phyloP scores from a whole-genome alignment of 805 yeast genomes.

The Lipomyces kockii region DNA sequence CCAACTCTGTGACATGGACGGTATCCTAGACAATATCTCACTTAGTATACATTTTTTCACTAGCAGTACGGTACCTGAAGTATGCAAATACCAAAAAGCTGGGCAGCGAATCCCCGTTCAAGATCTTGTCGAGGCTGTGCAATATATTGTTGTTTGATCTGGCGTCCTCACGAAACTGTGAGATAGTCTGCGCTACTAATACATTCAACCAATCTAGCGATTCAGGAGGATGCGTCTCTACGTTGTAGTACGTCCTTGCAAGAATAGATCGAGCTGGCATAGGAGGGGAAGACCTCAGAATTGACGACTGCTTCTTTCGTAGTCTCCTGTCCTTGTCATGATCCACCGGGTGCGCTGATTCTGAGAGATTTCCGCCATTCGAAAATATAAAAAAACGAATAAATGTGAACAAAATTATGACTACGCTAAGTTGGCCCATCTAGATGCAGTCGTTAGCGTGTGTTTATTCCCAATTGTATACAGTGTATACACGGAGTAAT shows the following conservation, averaged over 20 bases:
- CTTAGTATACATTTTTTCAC: background rate
- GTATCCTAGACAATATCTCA: constrained; percentile 52
- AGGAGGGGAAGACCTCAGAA: constrained; percentile 35
- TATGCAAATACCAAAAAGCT: constrained; percentile 58
- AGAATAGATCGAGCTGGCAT: constrained; percentile 54
- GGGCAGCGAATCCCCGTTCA: constrained; percentile 67
- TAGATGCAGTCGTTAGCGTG: background rate
- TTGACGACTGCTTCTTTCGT: constrained; percentile 36
- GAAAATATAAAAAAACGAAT: constrained; percentile 51
- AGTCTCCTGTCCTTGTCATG: background rate
- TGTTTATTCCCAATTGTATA: too few species aligned
- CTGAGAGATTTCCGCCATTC: constrained; percentile 44
- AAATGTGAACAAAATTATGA: constrained; percentile 46
- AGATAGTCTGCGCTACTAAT: constrained; percentile 84
- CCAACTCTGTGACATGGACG: constrained; percentile 80
- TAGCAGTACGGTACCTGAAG: background rate
- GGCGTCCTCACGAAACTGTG: constrained; percentile 89
- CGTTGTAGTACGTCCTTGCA: constrained; percentile 92
- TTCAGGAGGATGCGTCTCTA: constrained; percentile 83
- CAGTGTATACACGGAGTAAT: background rate
- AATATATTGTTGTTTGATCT: constrained; percentile 80
- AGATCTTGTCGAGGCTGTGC: constrained; percentile 70
- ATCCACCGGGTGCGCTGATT: constrained; percentile 3
- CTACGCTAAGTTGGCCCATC: constrained; percentile 50
- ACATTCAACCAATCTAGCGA: constrained; percentile 97